phyloP scores from a whole-genome alignment of 306 rosid genomes.

The Erythrophleum fordii region DNA sequence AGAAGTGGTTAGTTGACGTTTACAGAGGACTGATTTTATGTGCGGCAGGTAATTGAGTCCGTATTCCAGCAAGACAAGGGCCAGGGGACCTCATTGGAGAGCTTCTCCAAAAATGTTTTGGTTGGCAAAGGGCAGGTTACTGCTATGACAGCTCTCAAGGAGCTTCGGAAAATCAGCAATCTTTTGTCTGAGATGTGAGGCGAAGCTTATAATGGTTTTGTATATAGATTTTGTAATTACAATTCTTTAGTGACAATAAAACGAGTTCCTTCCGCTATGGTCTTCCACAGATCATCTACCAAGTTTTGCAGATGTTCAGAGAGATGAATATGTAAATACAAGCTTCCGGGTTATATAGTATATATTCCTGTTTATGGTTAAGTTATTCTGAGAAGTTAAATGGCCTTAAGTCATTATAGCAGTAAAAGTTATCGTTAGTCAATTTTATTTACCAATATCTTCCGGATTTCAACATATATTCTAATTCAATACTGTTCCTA shows the following conservation, averaged over 20 bases:
- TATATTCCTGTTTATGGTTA: conserved; percentile 12
- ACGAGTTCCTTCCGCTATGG: conserved; percentile 32
- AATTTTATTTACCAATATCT: background rate
- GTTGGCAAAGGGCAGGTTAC: conserved; percentile 96
- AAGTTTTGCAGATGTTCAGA: conserved; percentile 40
- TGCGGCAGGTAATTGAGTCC: conserved; percentile 77
- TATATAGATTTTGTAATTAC: conserved; percentile 74
- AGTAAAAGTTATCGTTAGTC: background rate
- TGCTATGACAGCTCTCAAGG: conserved; percentile 88
- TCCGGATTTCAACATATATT: background rate
- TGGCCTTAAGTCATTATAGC: background rate
- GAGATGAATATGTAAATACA: conserved; percentile 44
- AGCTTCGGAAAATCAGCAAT: conserved; percentile 96
- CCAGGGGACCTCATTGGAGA: conserved; percentile 64
- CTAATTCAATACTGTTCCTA: background rate
- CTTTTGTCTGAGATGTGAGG: conserved; percentile 94
- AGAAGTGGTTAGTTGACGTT: background rate
- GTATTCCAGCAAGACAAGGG: conserved; percentile 84
- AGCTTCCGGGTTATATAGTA: conserved; percentile 27
- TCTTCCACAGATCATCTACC: background rate
- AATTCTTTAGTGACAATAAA: conserved; percentile 58
- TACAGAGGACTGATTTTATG: background rate
- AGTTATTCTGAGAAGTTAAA: background rate
- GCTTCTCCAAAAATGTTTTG: conserved; percentile 60
- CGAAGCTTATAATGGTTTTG: conserved; percentile 38